These are phyloP conservation scores for Stygiomarasmius scandens DNA, from an alignment of 1,284 basidiomycete species.

Conservation along the genomic window DNA sequence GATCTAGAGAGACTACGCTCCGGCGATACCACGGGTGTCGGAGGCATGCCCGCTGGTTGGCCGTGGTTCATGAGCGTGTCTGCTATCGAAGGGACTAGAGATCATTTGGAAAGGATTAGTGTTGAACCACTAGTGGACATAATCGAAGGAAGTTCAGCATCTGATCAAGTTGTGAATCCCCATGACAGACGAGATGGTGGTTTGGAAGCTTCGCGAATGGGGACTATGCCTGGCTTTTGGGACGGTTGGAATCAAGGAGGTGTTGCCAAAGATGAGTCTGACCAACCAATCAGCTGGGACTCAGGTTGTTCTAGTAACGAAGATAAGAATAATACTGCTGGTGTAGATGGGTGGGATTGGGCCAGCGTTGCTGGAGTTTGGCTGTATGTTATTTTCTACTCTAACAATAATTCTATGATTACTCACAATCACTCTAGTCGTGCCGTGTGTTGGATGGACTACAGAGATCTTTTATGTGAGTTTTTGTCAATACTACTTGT, in stretches of 20 bases:
- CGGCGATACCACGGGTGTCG: background rate
- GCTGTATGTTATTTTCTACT: slow-evolving; percentile 39
- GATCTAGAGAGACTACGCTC: background rate
- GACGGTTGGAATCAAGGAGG: slow-evolving; percentile 16
- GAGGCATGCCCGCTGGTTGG: background rate
- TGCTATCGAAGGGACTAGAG: background rate
- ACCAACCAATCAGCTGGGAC: background rate
- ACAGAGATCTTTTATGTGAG: slow-evolving; percentile 54
- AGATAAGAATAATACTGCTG: slow-evolving; percentile 9
- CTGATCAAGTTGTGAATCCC: no score
- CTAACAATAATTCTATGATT: background rate
- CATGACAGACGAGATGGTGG: slow-evolving; percentile 19
- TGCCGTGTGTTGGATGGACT: slow-evolving; percentile 61
- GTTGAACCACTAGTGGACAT: background rate
- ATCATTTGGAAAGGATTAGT: background rate
- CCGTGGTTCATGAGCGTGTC: background rate
- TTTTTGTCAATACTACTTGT: background rate
- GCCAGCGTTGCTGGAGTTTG: slow-evolving; percentile 53
- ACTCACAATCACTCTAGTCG: slow-evolving; percentile 36
- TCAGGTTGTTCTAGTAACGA: background rate
- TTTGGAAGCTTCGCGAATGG: slow-evolving; percentile 39
- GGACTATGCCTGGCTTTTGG: slow-evolving; percentile 50
- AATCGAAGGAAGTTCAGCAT: no score
- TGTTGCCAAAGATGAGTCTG: background rate
- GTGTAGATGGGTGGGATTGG: slow-evolving; percentile 56